These are phyloP conservation scores for Thraustochytrium sp. DNA, from an alignment of 352 stramenopile genomes.

Conservation along the genomic window DNA sequence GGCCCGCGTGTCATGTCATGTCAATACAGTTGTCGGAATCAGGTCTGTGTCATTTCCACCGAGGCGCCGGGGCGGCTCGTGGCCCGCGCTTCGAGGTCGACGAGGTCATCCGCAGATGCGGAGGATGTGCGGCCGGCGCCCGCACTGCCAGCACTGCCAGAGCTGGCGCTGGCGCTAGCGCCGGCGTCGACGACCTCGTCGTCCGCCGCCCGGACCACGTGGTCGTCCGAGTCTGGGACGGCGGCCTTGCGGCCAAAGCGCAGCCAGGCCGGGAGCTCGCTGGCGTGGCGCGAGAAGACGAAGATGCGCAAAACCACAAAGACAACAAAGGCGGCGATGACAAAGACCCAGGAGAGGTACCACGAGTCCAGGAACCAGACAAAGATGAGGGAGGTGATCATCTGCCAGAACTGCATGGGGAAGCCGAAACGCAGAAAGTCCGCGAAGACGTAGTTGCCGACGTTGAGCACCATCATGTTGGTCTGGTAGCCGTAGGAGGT, in stretches of 20 bases:
- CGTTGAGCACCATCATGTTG: slow-evolving; percentile 37
- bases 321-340: neutral
- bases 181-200: neutral
- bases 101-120: no score
- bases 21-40: no score
- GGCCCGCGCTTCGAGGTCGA: no score
- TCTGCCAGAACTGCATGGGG: slow-evolving; percentile 42
- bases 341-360: slow-evolving; percentile 10
- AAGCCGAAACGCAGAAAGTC: slow-evolving; percentile 45
- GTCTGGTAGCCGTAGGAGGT: slow-evolving; percentile 43
- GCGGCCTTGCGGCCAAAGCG: neutral
- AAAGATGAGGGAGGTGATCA: slow-evolving; percentile 15
- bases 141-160: neutral
- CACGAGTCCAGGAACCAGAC: slow-evolving; percentile 29
- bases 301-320: neutral
- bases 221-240: neutral
- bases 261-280: neutral
- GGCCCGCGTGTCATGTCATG: no score
- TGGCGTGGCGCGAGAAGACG: neutral
- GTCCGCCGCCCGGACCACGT: no score
- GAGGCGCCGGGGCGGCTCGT: no score
- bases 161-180: neutral
- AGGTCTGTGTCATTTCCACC: neutral
- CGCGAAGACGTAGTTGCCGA: slow-evolving; percentile 37
- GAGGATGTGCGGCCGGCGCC: neutral